These are phyloP conservation scores for Ascodesmis nigricans DNA, from an alignment of 495 filamentous ascomycete species.

Conservation along the genomic window DNA sequence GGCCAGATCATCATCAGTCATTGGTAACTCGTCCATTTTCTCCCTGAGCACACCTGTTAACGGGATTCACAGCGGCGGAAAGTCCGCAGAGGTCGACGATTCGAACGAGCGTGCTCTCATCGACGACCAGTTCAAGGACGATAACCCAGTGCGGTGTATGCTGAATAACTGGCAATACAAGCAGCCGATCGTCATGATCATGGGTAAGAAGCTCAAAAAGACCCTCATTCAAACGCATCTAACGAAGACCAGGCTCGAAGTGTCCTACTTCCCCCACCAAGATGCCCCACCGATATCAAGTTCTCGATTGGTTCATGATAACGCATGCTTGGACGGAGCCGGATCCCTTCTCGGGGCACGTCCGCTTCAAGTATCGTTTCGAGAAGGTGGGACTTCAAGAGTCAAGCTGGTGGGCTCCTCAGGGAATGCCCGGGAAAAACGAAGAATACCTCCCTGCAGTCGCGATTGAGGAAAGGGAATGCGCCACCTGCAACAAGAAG, in stretches of 20 bases:
- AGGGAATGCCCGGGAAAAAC: slow-evolving; percentile 4
- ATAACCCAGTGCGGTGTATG: slow-evolving; percentile 22
- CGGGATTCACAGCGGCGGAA: slow-evolving; percentile 31
- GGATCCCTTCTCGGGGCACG: slow-evolving; percentile 21
- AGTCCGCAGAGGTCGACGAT: slow-evolving; percentile 21
- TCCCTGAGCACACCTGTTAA: slow-evolving; percentile 1
- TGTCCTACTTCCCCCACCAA: slow-evolving; percentile 27
- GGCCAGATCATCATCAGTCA: slow-evolving; percentile 44
- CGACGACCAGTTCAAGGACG: slow-evolving; percentile 26
- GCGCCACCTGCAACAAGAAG: slow-evolving; percentile 23
- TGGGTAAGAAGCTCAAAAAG: slow-evolving; percentile 27
- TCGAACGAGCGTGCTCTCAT: slow-evolving; percentile 26
- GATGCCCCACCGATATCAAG: slow-evolving; percentile 41
- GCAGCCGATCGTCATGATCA: slow-evolving; percentile 34
- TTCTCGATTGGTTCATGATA: slow-evolving; percentile 52
- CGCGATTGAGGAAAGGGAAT: slow-evolving; percentile 26
- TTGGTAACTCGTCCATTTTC: slow-evolving; percentile 35
- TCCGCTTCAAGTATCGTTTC: slow-evolving; percentile 37
- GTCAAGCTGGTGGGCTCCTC: slow-evolving; percentile 48
- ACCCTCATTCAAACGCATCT: not conserved
- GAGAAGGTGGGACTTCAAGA: slow-evolving; percentile 41
- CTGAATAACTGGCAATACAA: slow-evolving; percentile 22
- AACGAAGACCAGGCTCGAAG: slow-evolving; percentile 9
- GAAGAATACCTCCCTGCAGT: slow-evolving; percentile 21
- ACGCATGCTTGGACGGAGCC: slow-evolving; percentile 54